Evolutionary conservation across 1,139 yeast genomes (phyloP).

Genomic region (Blastobotrys malaysiensis): DNA sequence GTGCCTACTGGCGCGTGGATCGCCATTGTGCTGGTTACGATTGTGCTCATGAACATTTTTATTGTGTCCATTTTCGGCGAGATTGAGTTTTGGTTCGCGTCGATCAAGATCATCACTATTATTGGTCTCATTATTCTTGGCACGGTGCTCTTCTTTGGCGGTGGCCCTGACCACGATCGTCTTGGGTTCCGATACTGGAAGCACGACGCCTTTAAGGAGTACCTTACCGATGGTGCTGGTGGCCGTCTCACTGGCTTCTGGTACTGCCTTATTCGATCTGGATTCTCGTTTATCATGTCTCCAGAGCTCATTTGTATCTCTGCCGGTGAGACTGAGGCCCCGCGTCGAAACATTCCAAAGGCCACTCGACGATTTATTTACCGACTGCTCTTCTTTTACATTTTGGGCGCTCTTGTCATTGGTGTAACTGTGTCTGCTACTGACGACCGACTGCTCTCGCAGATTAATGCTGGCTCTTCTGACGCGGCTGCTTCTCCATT

Average conservation of each 20-base stretch:
- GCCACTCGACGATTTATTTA: constrained; percentile 37
- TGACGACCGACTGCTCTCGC: constrained; percentile 38
- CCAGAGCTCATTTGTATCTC: constrained; percentile 52
- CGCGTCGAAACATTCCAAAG: constrained; percentile 36
- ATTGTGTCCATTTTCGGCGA: constrained; percentile 38
- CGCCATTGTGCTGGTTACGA: constrained; percentile 24
- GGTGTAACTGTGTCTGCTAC: constrained; percentile 46
- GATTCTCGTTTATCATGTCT: constrained; percentile 48
- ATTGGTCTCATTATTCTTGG: constrained; percentile 46
- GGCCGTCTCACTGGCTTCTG: constrained; percentile 60
- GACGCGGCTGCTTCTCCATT: constrained; percentile 48
- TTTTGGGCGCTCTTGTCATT: constrained; percentile 42
- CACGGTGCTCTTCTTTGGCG: constrained; percentile 44
- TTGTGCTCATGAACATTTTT: constrained; percentile 28
- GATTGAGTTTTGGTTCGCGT: constrained; percentile 35
- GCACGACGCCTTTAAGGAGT: constrained; percentile 25
- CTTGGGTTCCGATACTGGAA: constrained; percentile 19
- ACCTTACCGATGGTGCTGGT: constrained; percentile 42
- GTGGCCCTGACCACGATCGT: constrained; percentile 30
- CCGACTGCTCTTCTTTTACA: constrained; percentile 36
- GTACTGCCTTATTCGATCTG: constrained; percentile 57
- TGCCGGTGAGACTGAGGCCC: constrained; percentile 48
- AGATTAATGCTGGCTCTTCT: constrained; percentile 32
- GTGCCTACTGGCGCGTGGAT: constrained; percentile 47
- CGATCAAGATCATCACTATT: constrained; percentile 42